These are phyloP conservation scores for Apiospora marii DNA, from an alignment of 2,329 filamentous ascomycete genomes.

Conservation along the genomic window DNA sequence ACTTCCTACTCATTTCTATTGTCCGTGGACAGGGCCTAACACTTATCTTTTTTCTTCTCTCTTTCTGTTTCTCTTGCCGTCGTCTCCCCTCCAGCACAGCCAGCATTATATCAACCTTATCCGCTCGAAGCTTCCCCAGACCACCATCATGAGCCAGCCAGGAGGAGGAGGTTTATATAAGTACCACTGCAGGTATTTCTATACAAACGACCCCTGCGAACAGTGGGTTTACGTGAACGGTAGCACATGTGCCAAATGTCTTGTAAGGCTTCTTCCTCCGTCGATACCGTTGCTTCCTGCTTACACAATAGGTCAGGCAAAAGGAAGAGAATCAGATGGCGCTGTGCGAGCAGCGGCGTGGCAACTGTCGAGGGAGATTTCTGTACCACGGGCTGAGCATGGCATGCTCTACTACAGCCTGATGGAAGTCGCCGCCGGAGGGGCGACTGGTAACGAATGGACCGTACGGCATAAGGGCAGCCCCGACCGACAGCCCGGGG, in stretches of 20 bases:
- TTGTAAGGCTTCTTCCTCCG: not conserved
- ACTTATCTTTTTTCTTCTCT: too few species aligned
- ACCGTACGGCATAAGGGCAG: conserved; percentile 44
- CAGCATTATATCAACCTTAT: conserved; percentile 12
- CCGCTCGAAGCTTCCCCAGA: not conserved
- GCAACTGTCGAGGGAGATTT: conserved; percentile 49
- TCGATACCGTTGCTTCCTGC: not conserved
- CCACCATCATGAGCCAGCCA: conserved; percentile 1
- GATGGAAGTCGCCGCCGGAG: conserved; percentile 53
- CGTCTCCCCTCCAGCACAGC: conserved; percentile 23
- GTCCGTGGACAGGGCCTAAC: not conserved
- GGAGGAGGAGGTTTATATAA: conserved; percentile 21
- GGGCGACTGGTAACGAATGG: conserved; percentile 48
- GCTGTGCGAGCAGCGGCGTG: conserved; percentile 37
- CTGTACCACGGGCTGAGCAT: conserved; percentile 53
- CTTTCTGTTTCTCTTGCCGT: not conserved
- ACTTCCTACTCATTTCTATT: not conserved
- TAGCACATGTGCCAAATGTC: not conserved
- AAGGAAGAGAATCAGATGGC: conserved; percentile 56
- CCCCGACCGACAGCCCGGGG: conserved; percentile 33
- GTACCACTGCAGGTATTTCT: conserved; percentile 11
- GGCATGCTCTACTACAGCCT: conserved; percentile 56
- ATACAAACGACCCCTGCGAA: not conserved
- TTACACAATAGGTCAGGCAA: conserved; percentile 46
- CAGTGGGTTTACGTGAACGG: not conserved